These are phyloP conservation scores for Nigrospora sphaerica DNA, from an alignment of 2,329 filamentous ascomycete species.

Conservation along the genomic window DNA sequence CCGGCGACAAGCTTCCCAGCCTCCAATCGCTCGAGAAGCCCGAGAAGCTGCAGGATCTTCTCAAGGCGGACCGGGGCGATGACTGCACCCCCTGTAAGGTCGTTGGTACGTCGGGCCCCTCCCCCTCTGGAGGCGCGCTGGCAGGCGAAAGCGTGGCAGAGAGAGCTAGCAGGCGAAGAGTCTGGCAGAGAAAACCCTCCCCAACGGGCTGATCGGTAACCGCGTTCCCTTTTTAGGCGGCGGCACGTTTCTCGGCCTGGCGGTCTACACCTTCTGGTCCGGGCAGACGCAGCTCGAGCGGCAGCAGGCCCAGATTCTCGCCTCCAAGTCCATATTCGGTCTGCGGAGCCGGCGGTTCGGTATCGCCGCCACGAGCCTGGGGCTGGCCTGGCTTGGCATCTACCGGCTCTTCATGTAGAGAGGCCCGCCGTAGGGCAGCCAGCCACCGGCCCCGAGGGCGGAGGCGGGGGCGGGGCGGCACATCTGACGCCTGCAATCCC, in stretches of 20 bases:
- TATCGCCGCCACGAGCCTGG: conserved; percentile 60
- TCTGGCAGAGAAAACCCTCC: not conserved
- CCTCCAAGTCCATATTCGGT: conserved; percentile 64
- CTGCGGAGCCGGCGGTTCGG: conserved; percentile 63
- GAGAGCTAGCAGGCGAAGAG: not conserved
- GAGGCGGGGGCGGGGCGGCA: no score
- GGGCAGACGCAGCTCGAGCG: conserved; percentile 65
- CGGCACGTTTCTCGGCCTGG: conserved; percentile 67
- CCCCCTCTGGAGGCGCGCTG: no score
- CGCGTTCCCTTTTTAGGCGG: conserved; percentile 44
- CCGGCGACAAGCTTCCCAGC: conserved; percentile 39
- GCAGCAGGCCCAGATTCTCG: conserved; percentile 58
- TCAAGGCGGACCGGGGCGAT: conserved; percentile 49
- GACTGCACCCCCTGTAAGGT: conserved; percentile 68
- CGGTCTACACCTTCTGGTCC: conserved; percentile 69
- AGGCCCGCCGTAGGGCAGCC: no score
- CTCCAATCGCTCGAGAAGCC: conserved; percentile 50
- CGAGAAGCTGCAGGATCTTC: conserved; percentile 52
- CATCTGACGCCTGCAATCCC: no score
- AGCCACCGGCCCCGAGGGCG: no score
- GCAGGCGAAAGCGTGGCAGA: not conserved
- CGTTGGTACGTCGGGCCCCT: conserved; percentile 47
- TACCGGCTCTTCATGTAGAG: conserved; percentile 56
- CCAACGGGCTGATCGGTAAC: not conserved
- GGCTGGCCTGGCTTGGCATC: conserved; percentile 62